Base-by-base conservation (phyloP, 192 early-diverging fungal species). In the Gaertneriomyces semiglobifer region DNA sequence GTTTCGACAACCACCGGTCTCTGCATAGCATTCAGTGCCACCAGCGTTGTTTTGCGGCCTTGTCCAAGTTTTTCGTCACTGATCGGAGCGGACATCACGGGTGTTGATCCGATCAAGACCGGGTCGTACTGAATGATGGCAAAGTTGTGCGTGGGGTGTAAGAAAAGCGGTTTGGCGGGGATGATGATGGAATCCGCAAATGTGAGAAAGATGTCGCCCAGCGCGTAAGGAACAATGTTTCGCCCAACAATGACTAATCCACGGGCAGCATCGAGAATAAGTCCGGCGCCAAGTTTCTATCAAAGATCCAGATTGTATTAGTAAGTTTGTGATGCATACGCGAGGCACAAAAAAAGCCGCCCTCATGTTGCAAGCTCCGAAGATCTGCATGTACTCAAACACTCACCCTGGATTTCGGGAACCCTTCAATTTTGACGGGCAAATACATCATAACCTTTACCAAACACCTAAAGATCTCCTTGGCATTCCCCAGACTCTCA, bases 71-170 rank as follows among this genome's bases (percentile, higher is more conserved):
- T 69, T 40, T 71, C 76, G 38, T 70, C 54, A 42, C 86, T 91
- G 43, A 94, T 75, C 20, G 76, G 74, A 4, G 85, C 79, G 4
- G 85, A 69, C 40, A 74, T 65, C 9, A 95, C 85, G 12, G 92
- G 88, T 7, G 90, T 93, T 7, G 85, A 70, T 16, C 89, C 93
- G 57, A 95, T 69, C 6, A 89, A 75, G 10, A 58, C 65, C 20
- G 91, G 81, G 54, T 98, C 88, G 67, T 92, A 98, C 41, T 84
- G 84, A 9, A 98, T 41, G 42, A 98, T 81, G 2, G 88, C 87
- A 79, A 90, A 90, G 79, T 93, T 96, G 67, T 93, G 89, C 1
- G 87, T 86, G 1, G 94, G 95, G 60, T 98, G 95, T 46, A 92
- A 54, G 63, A 91, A 93, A 6, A 88, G 65, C 47, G 94, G 74